Conservation (phyloP, 257 asterid genomes). For the Solanum appendiculatum region DNA sequence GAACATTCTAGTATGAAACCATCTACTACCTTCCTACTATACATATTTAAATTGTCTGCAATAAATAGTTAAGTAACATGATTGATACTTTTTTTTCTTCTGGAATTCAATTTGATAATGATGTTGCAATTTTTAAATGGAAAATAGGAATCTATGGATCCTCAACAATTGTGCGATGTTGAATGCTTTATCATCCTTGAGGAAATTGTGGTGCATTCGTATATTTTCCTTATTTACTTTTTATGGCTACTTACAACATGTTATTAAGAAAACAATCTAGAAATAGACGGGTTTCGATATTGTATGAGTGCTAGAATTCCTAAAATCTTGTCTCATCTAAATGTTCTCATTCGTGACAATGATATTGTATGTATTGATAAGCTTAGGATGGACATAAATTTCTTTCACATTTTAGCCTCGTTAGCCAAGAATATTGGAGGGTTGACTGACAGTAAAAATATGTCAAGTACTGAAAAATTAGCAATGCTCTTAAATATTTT, state of each 20-base stretch:
- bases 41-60: no score
- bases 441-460: background rate
- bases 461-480: background rate
- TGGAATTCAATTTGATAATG: no score
- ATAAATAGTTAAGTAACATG: background rate
- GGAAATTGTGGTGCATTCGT: background rate
- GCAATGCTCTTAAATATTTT: no score
- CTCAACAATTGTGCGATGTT: background rate
- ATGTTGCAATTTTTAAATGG: background rate
- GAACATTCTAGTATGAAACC: no score
- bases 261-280: background rate
- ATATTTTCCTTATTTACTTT: background rate
- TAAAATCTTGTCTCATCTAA: no score
- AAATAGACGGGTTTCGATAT: no score
- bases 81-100: no score
- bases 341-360: no score
- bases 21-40: no score
- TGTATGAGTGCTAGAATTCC: no score
- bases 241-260: background rate
- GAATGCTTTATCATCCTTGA: no score
- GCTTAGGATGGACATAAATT: background rate
- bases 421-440: background rate
- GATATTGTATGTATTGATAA: no score
- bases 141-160: background rate
- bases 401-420: background rate